Evolutionary conservation across 108 stramenopile species (phyloP).

Genomic region (Schizochytrium sp.): DNA sequence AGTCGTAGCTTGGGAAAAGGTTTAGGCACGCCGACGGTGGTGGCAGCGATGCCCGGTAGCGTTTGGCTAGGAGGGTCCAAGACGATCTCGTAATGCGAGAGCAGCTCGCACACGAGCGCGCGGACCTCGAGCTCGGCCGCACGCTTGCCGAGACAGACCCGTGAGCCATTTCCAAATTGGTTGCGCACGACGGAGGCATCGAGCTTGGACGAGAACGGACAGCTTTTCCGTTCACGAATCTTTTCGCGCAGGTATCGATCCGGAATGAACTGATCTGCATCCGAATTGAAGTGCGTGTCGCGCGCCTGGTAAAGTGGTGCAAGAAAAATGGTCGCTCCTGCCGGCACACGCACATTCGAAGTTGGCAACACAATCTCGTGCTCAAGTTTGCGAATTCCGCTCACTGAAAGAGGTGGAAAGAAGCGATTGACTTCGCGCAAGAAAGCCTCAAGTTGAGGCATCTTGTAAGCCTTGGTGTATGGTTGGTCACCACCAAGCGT

Average conservation of each 20-base stretch:
- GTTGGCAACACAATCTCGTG: constrained; percentile 2
- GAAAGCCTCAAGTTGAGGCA: not conserved
- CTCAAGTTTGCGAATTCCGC: not conserved
- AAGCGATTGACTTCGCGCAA: not conserved
- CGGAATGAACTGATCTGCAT: not conserved
- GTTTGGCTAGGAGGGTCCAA: not conserved
- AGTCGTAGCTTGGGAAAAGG: not conserved
- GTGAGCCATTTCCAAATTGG: not conserved
- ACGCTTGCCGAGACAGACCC: not conserved
- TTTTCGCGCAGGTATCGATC: not conserved
- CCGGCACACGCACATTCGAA: not conserved
- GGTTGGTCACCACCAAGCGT: not conserved
- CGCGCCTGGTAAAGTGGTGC: not conserved
- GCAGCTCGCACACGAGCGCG: not conserved
- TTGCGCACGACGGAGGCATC: not conserved
- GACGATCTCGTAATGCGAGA: not conserved
- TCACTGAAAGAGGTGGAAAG: not conserved
- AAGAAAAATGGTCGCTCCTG: not conserved
- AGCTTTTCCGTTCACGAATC: not conserved
- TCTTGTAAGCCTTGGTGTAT: not conserved
- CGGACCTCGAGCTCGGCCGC: not conserved
- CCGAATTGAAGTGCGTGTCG: not conserved
- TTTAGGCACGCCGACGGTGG: not conserved
- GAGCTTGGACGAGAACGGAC: not conserved
- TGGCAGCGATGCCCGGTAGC: not conserved